Percentiles rank a stretch among this genome's conserved stretches.
Evolutionary conservation across 768 basidiomycete species (phyloP).

Genomic region (Lyophyllum semitale): DNA sequence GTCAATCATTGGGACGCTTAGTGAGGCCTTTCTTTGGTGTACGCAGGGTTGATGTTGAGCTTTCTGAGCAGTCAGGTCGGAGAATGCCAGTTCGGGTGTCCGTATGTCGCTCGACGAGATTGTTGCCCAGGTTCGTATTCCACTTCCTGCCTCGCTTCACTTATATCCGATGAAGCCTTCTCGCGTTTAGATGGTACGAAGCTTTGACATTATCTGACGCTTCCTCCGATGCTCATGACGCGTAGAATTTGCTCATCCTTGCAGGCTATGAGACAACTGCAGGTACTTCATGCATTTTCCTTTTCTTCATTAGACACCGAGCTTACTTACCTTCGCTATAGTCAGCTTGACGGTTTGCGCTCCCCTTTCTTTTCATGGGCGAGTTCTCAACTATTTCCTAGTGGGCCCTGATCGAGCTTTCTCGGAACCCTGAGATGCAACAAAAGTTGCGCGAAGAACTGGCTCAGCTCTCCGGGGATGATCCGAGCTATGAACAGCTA

Average conservation of each 20-base stretch:
- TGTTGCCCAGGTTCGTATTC: background rate
- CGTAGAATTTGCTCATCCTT: background rate
- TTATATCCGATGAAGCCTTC: background rate
- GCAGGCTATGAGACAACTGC: background rate
- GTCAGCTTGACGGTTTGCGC: background rate
- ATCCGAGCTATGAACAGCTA: conserved; percentile 13
- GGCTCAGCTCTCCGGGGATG: conserved; percentile 1
- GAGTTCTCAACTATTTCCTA: conserved; percentile 1
- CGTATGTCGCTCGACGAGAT: conserved; percentile 1
- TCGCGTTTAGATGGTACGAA: background rate
- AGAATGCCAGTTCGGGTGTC: background rate
- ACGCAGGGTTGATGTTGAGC: too few relatives aligned
- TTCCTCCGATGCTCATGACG: background rate
- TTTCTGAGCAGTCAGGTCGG: background rate
- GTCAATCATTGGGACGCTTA: conserved; percentile 26
- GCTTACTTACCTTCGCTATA: background rate
- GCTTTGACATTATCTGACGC: background rate
- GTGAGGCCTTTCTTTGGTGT: conserved; percentile 11
- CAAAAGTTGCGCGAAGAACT: conserved; percentile 34
- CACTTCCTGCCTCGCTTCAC: background rate
- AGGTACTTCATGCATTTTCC: background rate
- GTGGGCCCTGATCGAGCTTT: conserved; percentile 41
- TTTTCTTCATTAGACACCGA: background rate
- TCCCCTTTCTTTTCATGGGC: background rate
- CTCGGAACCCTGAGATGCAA: conserved; percentile 29